Base-by-base conservation (phyloP, 2,329 filamentous ascomycete species). In the Trichophyton benhamiae region DNA sequence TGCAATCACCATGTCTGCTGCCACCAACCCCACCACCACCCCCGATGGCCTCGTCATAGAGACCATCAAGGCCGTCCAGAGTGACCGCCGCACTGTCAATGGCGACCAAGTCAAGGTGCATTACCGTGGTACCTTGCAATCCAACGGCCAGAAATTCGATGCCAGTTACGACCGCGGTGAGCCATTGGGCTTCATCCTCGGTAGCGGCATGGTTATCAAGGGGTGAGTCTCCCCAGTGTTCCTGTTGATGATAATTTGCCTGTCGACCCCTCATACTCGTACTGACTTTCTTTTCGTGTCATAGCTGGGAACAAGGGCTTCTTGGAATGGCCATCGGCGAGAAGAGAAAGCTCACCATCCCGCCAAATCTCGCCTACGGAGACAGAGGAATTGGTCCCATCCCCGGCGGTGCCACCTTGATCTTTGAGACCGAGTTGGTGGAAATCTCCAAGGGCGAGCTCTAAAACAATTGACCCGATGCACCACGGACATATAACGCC, bases 301-400 rank as follows among this genome's bases (percentile, higher is more conserved):
- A 17, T 64, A 89, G 86, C 71, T 96, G 91, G 92, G 92, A 97
- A 69, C 76, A 95, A 72, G 92, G 92, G 58, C 82, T 97, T 44
- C 69, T 94, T 60, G 89, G 89, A 71, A 96, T 97, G 91, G 97
- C 94, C 76, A 87, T 95, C 68, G 92, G 94, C 65, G 92, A 97
- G 80, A 92, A 91, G 80, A 83, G 87, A 68, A 92, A 84, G 61
- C 77, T 99, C 74, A 96, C 87, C 20, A 94, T 99, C 61, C 90
- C 91, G n/a, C 89, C 92, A 20, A 83, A 86, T 71, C 78, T 87
- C 71, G 94, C 84, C 57, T 99, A 97, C 75, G 94, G 94, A 58
- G 78, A 87, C 65, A 81, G 84, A 60, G 80, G 75, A 42, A 83
- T 89, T 72, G 91, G 91, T 1, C 90, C 91, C 22, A 97, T 97